Percentiles rank a stretch among this genome's conserved stretches.
Conservation (phyloP, 2,329 filamentous ascomycete species). For the Volutella citrinella region DNA sequence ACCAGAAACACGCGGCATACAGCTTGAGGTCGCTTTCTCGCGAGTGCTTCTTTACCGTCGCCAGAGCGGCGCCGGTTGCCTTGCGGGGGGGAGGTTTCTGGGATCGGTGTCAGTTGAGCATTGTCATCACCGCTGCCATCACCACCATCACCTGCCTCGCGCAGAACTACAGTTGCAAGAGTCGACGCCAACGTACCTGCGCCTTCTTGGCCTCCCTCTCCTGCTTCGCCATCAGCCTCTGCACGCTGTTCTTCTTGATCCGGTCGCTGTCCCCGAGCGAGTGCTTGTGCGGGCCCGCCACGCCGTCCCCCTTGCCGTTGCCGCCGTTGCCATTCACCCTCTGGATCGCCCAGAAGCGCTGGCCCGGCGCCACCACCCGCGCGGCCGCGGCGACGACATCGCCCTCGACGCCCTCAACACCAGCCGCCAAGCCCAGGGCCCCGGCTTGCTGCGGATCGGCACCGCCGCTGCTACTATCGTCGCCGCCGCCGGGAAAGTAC, state of each 20-base stretch:
- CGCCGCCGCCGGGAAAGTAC: slow-evolving; percentile 62
- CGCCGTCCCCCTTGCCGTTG: slow-evolving; percentile 68
- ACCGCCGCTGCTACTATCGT: slow-evolving; percentile 8
- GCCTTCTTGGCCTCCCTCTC: slow-evolving; percentile 63
- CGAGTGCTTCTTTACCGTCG: slow-evolving; percentile 68
- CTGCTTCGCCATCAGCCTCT: slow-evolving; percentile 61
- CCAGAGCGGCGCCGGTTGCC: slow-evolving; percentile 66
- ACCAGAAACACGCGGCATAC: slow-evolving; percentile 84
- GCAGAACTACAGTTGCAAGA: too few species aligned
- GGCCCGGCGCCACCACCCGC: slow-evolving; percentile 36
- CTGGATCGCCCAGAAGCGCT: slow-evolving; percentile 71
- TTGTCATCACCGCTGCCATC: too few species aligned
- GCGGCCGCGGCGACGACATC: slow-evolving; percentile 10
- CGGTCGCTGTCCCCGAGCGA: slow-evolving; percentile 70
- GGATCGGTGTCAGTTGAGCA: background rate
- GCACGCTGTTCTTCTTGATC: slow-evolving; percentile 78
- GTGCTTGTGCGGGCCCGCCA: slow-evolving; percentile 72
- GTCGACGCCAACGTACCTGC: slow-evolving; percentile 15
- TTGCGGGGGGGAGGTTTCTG: slow-evolving; percentile 71
- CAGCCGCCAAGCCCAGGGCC: too few species aligned
- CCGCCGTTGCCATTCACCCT: slow-evolving; percentile 74
- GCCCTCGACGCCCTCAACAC: too few species aligned
- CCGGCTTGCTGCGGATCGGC: too few species aligned
- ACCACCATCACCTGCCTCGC: too few species aligned
- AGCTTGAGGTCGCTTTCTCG: slow-evolving; percentile 71